Base-by-base conservation (phyloP, 805 yeast genomes). In the Danielia oregonensis region DNA sequence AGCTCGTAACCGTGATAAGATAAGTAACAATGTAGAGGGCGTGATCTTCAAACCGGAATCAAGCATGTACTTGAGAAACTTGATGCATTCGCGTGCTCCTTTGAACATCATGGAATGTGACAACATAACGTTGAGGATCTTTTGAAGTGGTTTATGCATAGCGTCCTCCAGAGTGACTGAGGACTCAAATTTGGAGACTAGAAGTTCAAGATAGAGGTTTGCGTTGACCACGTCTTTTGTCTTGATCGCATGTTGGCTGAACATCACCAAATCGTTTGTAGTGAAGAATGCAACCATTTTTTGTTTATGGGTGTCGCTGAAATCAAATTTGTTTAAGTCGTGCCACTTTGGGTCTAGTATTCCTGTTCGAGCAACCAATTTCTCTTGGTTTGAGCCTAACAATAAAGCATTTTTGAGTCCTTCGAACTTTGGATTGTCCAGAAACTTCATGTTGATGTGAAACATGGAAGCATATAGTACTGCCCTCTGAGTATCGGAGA, bases 321-420 rank as follows among this genome's bases (percentile, higher is more conserved):
- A 50, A 1, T 41, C 33, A 5, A 43, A 37, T 26, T 39, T 42
- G 16, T 54, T 46, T 0, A 57, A 49, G 37, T 63, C 54, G 36
- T 65, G 69, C 69, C 69, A 64, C 33, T 56, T 57, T 4, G 69
- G 55, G 22, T 54, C 44, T 5, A 60, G 30, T 32, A 54, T 45
- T 2, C 72, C 72, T 2, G 72, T 63, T 29, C 69, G 43, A 6
- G 54, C 55, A 4, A 63, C 52, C 34, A 55, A 57, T 29, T 51
- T 51, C 3, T 64, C 70, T 11, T 58, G 24, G 21, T 54, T 49
- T 1, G 59, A 45, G 5, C 72, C 68, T 5, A 35, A 37, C 15
- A 48, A 33, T 14, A 66, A 50, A 6, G 45, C 37, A 15, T 42
- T 36, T 28, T 57, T 59, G 21, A 66, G 26, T 1, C 27, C 18